Evolutionary conservation across 2,329 filamentous ascomycete genomes (phyloP), one percentile per base, ranked within the genome.

Genomic region (Aspergillus sp.): DNA sequence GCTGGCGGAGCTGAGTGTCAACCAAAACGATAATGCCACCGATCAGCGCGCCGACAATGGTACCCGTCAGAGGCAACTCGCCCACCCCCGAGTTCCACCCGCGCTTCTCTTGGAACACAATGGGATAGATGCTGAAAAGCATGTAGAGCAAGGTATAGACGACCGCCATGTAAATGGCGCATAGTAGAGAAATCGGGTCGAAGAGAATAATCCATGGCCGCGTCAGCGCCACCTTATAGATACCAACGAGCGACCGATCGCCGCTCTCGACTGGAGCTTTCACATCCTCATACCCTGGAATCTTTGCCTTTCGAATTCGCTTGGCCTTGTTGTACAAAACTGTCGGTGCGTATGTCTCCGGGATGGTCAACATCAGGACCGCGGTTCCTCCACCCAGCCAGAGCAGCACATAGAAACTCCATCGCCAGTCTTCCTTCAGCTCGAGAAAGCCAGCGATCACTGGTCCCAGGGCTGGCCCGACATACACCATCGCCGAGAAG

Each of bases 331-430:
- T 69, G 1, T 69, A 59, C 27, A 83, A 65, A 4, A 83, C 68
- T 3, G 66, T 72, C 0, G 70, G 72, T 0, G 69, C 70, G 33
- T 74, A 73, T 0, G 80, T 82, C 56, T 82, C 79, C 1, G 79
- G 80, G 5, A 82, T 75, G 0, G 77, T 77, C 44, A 81, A 67
- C 72, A 81, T 75, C 3, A 78, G 46, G 5, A 69, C 19, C 4
- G 63, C 55, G 1, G 66, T 64, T 12, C 50, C 52, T 6, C 54
- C 67, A 3, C 60, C 63, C 4, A 72, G 46, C 68, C 65, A 71
- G 4, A 72, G 56, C 3, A 72, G 57, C 35, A 71, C 68, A 49
- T 72, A 73, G 46, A 73, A 70, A 38, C 57, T 67, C 69, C 69
- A 73, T 39, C 68, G 56, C 69, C 71, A 74, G 40, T 67, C 55